phyloP scores from a whole-genome alignment of 192 early-diverging fungal genomes.

The Podila clonocystis region DNA sequence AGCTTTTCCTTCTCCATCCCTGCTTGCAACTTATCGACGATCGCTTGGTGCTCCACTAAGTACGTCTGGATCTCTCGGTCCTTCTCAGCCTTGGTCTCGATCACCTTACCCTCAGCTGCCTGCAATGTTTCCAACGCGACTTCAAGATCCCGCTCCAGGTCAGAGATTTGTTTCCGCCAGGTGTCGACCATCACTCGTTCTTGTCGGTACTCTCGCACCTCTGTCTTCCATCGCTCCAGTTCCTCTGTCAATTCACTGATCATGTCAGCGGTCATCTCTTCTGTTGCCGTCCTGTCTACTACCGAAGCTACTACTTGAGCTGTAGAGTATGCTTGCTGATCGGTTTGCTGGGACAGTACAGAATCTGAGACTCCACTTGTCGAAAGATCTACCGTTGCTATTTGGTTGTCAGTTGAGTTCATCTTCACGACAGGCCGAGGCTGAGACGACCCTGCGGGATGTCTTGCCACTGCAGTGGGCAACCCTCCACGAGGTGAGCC shows the following conservation, averaged over 20 bases:
- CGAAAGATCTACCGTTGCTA: conserved; percentile 3
- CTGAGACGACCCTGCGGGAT: neutral
- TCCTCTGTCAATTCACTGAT: conserved; percentile 30
- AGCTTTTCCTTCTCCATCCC: conserved; percentile 9
- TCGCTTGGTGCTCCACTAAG: neutral
- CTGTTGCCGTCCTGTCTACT: neutral
- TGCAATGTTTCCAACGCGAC: conserved; percentile 32
- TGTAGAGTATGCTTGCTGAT: no score
- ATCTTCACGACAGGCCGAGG: neutral
- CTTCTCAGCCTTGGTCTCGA: conserved; percentile 11
- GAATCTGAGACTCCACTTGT: neutral
- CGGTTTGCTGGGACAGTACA: no score
- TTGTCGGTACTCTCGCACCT: conserved; percentile 5
- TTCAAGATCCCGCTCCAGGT: conserved; percentile 41
- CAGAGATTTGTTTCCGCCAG: conserved; percentile 34
- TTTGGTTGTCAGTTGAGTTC: neutral
- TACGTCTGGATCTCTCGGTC: neutral
- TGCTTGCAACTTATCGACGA: neutral
- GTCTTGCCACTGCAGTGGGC: conserved; percentile 7
- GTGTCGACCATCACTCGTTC: conserved; percentile 12
- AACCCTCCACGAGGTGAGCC: conserved; percentile 11
- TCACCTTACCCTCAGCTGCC: conserved; percentile 20
- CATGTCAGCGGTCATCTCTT: neutral
- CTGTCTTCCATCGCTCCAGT: conserved; percentile 34
- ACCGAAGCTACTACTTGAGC: no score